Conservation (phyloP, 495 filamentous ascomycete genomes). For the Cercophora sp. region DNA sequence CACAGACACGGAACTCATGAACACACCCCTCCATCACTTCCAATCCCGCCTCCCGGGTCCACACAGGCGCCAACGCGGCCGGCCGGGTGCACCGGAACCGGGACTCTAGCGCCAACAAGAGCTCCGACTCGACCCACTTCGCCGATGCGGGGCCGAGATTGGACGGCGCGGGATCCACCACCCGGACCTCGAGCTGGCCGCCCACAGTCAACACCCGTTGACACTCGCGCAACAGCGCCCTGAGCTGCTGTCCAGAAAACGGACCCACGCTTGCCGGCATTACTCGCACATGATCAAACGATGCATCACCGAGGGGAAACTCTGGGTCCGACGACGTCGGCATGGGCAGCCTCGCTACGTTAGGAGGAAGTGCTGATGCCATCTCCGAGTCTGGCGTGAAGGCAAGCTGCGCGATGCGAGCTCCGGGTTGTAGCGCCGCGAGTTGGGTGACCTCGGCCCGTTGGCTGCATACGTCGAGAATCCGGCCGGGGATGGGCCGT, state of each 20-base stretch:
- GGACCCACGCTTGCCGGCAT: background rate
- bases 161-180: constrained; percentile 1
- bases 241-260: background rate
- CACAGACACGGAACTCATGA: constrained; percentile 3
- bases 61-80: constrained; percentile 1
- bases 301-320: constrained; percentile 3
- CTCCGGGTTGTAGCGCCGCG: constrained; percentile 1
- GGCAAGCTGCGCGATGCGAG: constrained; percentile 1
- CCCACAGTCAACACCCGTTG: constrained; percentile 7
- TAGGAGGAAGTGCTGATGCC: background rate
- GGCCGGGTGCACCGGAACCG: background rate
- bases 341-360: constrained; percentile 1
- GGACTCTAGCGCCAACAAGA: background rate
- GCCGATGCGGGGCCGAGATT: background rate
- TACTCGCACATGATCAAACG: constrained; percentile 3
- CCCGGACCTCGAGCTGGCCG: constrained; percentile 1
- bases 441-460: background rate
- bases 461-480: constrained; percentile 1
- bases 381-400: too few relatives aligned
- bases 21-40: background rate
- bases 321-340: background rate
- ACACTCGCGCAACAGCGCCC: constrained; percentile 1
- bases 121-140: constrained; percentile 1
- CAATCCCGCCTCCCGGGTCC: background rate
- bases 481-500: too few relatives aligned